Evolutionary conservation across 176 grass and related monocot species (phyloP), one percentile per base, ranked within the genome.

Genomic region (Cenchrus fungigraminus): DNA sequence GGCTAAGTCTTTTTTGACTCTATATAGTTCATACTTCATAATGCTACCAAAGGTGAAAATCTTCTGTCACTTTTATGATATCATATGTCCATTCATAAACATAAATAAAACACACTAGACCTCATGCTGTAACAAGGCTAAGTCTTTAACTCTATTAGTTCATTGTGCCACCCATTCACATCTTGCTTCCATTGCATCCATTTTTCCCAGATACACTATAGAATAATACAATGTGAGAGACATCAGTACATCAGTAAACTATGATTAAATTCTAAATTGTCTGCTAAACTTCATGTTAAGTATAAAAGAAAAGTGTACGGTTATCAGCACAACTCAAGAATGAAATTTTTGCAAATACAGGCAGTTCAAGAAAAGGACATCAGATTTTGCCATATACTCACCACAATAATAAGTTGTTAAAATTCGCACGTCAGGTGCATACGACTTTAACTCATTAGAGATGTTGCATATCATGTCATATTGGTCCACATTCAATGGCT

Each of bases 361-460:
- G 19, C 16, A 59, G 25, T 49, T 16, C 28, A 17, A 71, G 9
- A 16, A 86, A 74, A 25, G 43, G 52, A 22, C 44, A 70, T 62
- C 55, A 43, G 17, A 62, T 45, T 55, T 37, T 82, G 44, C 40
- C 62, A 22, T 68, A 84, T 68, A 88, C 85, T 92, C 77, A 98
- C 96, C 96, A 77, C 88, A 89, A 65, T 98, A 98, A 80, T 98
- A 98, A 80, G 96, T 98, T 12, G 96, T 98, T 74, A 98, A 87
- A 79, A 98, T 91, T 68, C 93, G 89, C 49, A 91, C 96, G 80
- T 95, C 88, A 80, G 90, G 88, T 87, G 96, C 88, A 90, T 98
- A 92, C 45, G 89, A 77, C 66, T 74, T 82, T 89, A 98, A 89
- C 76, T 98, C 96, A 74, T 86, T 86, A 52, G 96, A 98, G 86